These are phyloP conservation scores for Aspergillus olivimuriae DNA, from an alignment of 495 filamentous ascomycete species.

Conservation along the genomic window DNA sequence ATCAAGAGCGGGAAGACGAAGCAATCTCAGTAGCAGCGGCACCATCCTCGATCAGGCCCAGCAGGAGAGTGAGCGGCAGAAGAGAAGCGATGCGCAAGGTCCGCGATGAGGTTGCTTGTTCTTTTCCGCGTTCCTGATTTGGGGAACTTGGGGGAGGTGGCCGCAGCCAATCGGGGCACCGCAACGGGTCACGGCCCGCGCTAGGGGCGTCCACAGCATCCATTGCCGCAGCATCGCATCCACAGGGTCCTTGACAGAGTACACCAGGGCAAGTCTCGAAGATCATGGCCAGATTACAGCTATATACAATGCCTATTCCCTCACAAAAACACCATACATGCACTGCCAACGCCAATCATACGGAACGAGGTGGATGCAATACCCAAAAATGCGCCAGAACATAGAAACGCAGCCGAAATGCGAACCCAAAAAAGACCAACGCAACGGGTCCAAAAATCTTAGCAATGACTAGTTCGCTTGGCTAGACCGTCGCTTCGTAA, in stretches of 20 bases:
- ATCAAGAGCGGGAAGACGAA: background rate
- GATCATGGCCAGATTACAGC: background rate
- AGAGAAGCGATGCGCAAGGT: too few species aligned
- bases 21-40: too few species aligned
- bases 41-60: background rate
- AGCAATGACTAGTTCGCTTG: slow-evolving; percentile 7
- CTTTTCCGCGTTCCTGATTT: slow-evolving; percentile 8
- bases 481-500: slow-evolving; percentile 51
- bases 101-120: too few species aligned
- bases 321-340: background rate
- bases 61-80: too few species aligned
- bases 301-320: background rate
- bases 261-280: too few species aligned
- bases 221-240: background rate
- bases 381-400: background rate
- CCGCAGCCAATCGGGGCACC: slow-evolving; percentile 25
- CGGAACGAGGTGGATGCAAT: background rate
- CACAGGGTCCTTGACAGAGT: too few species aligned
- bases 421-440: background rate
- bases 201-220: slow-evolving; percentile 4
- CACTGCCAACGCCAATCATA: background rate
- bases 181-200: slow-evolving; percentile 20
- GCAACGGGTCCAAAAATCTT: background rate
- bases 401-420: background rate
- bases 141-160: slow-evolving; percentile 23